phyloP scores from a whole-genome alignment of 2,329 filamentous ascomycete genomes.

The Exophiala alcalophila region DNA sequence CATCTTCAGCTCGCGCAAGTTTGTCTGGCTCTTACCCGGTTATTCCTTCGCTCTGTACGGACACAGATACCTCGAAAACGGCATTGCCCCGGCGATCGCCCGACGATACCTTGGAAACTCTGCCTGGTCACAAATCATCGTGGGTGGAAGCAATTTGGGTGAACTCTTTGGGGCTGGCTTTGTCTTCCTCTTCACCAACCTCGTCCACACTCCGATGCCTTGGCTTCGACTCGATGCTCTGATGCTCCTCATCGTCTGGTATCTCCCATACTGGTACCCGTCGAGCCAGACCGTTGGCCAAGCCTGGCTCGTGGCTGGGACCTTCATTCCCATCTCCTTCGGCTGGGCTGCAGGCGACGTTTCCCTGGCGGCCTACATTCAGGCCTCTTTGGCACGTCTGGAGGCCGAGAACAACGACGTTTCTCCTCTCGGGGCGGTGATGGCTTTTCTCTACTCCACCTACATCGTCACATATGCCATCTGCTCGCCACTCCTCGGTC shows the following conservation, averaged over 20 bases:
- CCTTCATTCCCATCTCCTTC: slow-evolving; percentile 49
- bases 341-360: slow-evolving; percentile 54
- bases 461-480: slow-evolving; percentile 51
- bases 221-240: slow-evolving; percentile 51
- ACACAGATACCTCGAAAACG: slow-evolving; percentile 52
- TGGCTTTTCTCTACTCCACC: slow-evolving; percentile 51
- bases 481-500: slow-evolving; percentile 44
- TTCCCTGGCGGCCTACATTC: slow-evolving; percentile 51
- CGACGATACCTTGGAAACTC: slow-evolving; percentile 49
- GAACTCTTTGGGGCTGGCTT: slow-evolving; percentile 50
- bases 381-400: slow-evolving; percentile 48
- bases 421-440: slow-evolving; percentile 50
- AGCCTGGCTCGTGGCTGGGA: slow-evolving; percentile 48
- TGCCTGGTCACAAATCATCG: slow-evolving; percentile 51
- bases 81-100: slow-evolving; percentile 47
- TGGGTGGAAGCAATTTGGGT: slow-evolving; percentile 52
- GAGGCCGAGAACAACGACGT: slow-evolving; percentile 47
- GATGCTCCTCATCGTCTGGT: slow-evolving; percentile 49
- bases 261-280: slow-evolving; percentile 48
- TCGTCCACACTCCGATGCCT: slow-evolving; percentile 50
- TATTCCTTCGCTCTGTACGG: slow-evolving; percentile 51
- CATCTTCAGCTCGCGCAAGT: slow-evolving; percentile 48
- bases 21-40: slow-evolving; percentile 51
- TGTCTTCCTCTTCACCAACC: slow-evolving; percentile 51
- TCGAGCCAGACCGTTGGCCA: slow-evolving; percentile 41